A percentile compares a stretch with the other conserved stretches of the same genome.
These are phyloP conservation scores for Lodderomyces parapsilosis DNA, from an alignment of 1,139 yeast genomes.

Conservation along the genomic window DNA sequence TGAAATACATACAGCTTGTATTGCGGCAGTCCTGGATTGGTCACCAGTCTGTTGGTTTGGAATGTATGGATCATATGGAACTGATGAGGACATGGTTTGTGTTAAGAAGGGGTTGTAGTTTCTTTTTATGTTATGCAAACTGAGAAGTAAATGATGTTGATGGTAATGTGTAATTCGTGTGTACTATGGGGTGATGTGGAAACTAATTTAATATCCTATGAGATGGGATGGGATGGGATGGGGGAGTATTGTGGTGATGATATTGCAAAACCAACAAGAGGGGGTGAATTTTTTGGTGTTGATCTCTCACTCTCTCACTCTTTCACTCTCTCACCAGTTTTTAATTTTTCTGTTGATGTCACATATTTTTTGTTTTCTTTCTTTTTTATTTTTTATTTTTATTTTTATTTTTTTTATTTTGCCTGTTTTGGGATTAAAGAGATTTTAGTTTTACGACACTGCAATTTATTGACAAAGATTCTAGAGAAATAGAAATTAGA, in stretches of 20 bases:
- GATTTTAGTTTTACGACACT: background rate
- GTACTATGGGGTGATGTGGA: too few relatives aligned
- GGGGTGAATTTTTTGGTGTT: background rate
- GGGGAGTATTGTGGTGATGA: background rate
- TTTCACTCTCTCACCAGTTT: background rate
- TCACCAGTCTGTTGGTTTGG: slow-evolving; percentile 61
- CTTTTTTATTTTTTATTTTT: background rate
- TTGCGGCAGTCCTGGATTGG: slow-evolving; percentile 73
- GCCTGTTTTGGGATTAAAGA: background rate
- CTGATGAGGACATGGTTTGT: slow-evolving; percentile 65
- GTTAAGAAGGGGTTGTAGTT: slow-evolving; percentile 1
- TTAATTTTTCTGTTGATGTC: background rate
- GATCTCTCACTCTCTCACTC: background rate
- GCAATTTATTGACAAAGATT: too few relatives aligned
- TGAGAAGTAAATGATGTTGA: background rate
- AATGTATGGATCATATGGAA: slow-evolving; percentile 88
- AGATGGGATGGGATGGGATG: background rate
- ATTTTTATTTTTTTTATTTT: background rate
- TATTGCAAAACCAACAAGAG: background rate
- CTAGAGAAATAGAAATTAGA: too few relatives aligned
- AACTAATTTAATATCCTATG: background rate
- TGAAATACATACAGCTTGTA: slow-evolving; percentile 68
- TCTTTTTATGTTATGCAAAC: slow-evolving; percentile 1
- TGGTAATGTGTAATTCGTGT: too few relatives aligned
- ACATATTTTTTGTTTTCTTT: background rate